phyloP scores from a whole-genome alignment of 2,329 filamentous ascomycete genomes.

The Colletotrichum sp. region DNA sequence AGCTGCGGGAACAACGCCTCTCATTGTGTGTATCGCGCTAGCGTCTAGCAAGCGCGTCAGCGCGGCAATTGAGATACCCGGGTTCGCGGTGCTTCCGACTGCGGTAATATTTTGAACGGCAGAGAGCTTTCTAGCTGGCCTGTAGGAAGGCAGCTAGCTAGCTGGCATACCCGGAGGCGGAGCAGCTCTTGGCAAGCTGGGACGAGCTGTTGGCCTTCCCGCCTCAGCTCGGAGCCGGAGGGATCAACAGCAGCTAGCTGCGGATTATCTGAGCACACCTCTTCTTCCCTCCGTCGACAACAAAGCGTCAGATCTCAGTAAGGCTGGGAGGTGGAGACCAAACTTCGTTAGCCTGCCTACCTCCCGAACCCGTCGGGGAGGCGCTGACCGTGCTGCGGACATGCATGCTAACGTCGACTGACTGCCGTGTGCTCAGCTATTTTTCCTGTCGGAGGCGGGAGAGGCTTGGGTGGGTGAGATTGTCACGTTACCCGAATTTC shows the following conservation, averaged over 20 bases:
- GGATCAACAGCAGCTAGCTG: neutral
- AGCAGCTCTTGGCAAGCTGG: neutral
- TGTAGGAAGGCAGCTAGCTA: neutral
- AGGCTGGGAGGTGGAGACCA: neutral
- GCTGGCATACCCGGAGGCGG: neutral
- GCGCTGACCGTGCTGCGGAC: neutral
- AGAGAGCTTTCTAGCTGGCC: neutral
- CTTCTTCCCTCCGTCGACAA: accelerated
- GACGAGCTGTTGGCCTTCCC: neutral
- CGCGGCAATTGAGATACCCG: neutral
- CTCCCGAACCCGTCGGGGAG: neutral
- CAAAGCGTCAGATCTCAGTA: neutral
- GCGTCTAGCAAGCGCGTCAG: neutral
- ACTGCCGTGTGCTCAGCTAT: neutral
- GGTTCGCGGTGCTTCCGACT: neutral
- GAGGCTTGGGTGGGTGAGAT: neutral
- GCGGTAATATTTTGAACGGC: neutral
- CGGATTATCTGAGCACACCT: neutral
- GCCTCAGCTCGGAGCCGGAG: neutral
- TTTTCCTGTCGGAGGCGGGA: neutral
- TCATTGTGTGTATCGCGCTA: neutral
- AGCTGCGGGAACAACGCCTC: neutral
- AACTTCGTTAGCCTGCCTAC: neutral
- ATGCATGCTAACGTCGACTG: neutral
- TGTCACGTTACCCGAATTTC: neutral